phyloP scores from a whole-genome alignment of 768 basidiomycete genomes.

The Boletales sp. region DNA sequence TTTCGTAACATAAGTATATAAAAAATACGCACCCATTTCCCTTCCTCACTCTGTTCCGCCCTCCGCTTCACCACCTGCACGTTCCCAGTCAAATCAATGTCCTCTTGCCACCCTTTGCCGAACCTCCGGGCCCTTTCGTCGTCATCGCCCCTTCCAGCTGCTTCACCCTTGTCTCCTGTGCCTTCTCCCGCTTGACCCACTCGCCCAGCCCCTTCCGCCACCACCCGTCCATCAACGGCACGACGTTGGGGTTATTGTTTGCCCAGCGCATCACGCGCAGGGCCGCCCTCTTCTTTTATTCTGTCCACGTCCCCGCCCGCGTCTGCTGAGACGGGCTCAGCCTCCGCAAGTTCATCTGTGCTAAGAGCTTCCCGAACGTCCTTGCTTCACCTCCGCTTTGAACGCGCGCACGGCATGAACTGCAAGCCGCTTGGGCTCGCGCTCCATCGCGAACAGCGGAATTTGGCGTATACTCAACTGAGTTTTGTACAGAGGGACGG shows the following conservation, averaged over 20 bases:
- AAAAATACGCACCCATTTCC: constrained; percentile 3
- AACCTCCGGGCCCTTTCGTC: no score
- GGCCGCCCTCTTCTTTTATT: constrained; percentile 41
- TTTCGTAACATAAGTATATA: not conserved
- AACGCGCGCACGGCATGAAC: constrained; percentile 78
- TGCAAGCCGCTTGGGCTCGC: constrained; percentile 83
- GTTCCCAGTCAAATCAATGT: constrained; percentile 87
- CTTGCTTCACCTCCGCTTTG: constrained; percentile 69
- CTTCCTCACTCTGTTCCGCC: constrained; percentile 45
- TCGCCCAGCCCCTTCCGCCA: constrained; percentile 76
- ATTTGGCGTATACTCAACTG: constrained; percentile 93
- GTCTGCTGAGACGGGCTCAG: constrained; percentile 36
- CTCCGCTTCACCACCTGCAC: constrained; percentile 83
- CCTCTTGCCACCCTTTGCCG: constrained; percentile 39
- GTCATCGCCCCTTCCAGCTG: constrained; percentile 57
- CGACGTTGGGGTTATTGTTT: constrained; percentile 79
- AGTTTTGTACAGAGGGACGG: constrained; percentile 88
- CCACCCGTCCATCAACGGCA: constrained; percentile 70
- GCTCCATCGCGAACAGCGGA: constrained; percentile 86
- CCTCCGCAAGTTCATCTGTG: constrained; percentile 72
- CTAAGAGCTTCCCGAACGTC: constrained; percentile 57
- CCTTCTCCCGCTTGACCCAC: constrained; percentile 52
- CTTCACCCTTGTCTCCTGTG: constrained; percentile 48
- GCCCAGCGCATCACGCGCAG: constrained; percentile 90
- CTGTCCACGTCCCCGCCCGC: constrained; percentile 24